phyloP scores from a whole-genome alignment of 495 filamentous ascomycete species.

The Penicillium waksmanii region DNA sequence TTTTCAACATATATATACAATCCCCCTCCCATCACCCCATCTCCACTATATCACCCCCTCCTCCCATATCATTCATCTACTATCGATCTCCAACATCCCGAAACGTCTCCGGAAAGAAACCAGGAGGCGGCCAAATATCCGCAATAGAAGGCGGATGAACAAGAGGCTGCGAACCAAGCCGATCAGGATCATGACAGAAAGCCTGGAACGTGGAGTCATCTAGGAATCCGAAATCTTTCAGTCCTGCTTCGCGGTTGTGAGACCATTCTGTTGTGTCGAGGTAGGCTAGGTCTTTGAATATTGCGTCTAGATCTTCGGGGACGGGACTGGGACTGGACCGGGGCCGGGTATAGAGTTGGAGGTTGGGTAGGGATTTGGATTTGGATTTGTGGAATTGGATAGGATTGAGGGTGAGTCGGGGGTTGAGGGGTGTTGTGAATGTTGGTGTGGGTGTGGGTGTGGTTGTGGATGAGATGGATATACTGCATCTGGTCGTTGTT shows the following conservation, averaged over 20 bases:
- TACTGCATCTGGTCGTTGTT: not conserved
- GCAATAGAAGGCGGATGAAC: conserved; percentile 50
- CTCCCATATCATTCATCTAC: too few relatives aligned
- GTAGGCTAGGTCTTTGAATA: conserved; percentile 65
- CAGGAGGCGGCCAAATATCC: conserved; percentile 53
- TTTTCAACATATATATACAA: too few relatives aligned
- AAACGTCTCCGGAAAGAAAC: conserved; percentile 53
- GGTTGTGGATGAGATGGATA: not conserved
- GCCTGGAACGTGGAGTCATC: conserved; percentile 56
- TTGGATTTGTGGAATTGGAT: too few relatives aligned
- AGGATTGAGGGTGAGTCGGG: conserved; percentile 3
- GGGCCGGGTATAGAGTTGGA: conserved; percentile 9
- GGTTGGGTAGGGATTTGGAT: too few relatives aligned
- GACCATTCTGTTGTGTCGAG: conserved; percentile 63
- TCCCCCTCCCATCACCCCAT: too few relatives aligned
- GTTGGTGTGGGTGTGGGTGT: conserved; percentile 11
- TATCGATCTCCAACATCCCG: conserved; percentile 23
- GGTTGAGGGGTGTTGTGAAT: conserved; percentile 36
- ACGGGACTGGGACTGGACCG: conserved; percentile 2
- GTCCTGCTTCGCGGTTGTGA: conserved; percentile 52
- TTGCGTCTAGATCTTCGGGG: conserved; percentile 54
- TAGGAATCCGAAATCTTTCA: conserved; percentile 65
- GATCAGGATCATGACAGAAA: conserved; percentile 58
- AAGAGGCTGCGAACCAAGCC: conserved; percentile 45
- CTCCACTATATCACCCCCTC: too few relatives aligned